Percentiles rank a stretch among this genome's conserved stretches.
Conservation (phyloP, 768 basidiomycete genomes). For the Tephrocybe sp. region DNA sequence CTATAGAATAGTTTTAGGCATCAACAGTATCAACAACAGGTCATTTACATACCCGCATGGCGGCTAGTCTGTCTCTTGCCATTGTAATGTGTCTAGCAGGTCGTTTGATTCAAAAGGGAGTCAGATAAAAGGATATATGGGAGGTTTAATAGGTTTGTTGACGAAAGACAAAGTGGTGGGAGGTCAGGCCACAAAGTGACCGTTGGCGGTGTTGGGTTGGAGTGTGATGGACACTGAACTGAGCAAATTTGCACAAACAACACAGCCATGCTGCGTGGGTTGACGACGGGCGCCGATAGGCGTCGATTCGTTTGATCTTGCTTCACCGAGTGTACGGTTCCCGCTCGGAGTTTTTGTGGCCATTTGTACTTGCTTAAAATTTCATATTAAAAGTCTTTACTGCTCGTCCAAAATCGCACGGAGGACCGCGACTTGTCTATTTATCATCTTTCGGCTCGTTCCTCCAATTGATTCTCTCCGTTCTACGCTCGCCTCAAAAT, state of each 20-base stretch:
- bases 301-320: no score
- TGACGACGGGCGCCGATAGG: no score
- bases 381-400: background rate
- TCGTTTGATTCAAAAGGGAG: slow-evolving; percentile 17
- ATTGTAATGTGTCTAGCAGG: slow-evolving; percentile 39
- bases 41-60: slow-evolving; percentile 66
- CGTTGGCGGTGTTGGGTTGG: slow-evolving; percentile 15
- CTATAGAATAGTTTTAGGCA: slow-evolving; percentile 31
- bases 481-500: slow-evolving; percentile 96
- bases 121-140: slow-evolving; percentile 14
- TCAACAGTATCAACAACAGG: background rate
- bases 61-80: slow-evolving; percentile 91
- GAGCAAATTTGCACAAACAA: slow-evolving; percentile 20
- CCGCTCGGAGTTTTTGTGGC: no score
- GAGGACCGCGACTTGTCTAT: slow-evolving; percentile 80
- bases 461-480: slow-evolving; percentile 91
- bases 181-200: slow-evolving; percentile 17
- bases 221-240: slow-evolving; percentile 13
- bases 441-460: slow-evolving; percentile 80
- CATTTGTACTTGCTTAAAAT: background rate
- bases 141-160: slow-evolving; percentile 11
- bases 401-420: slow-evolving; percentile 51
- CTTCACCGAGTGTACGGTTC: no score
- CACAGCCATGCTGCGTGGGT: slow-evolving; percentile 4
- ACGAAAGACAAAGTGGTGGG: slow-evolving; percentile 15